Conservation (phyloP, 441 rosid species). For the Populus tomentosa region DNA sequence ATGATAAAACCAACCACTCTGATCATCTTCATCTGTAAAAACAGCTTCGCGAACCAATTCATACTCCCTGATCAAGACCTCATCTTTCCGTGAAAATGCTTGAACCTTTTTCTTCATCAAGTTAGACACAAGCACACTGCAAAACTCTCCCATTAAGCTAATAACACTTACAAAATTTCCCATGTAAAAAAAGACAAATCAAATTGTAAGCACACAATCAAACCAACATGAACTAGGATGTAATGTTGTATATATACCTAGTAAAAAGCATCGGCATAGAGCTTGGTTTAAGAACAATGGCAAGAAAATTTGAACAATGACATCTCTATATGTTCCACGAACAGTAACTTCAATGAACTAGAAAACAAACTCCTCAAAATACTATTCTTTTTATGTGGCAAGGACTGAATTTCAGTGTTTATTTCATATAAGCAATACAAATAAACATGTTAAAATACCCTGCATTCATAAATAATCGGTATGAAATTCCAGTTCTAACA, state of each 20-base stretch:
- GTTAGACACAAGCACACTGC: slow-evolving; percentile 73
- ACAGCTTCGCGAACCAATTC: slow-evolving; percentile 67
- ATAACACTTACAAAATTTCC: neutral
- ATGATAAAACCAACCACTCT: slow-evolving; percentile 99
- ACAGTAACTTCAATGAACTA: neutral
- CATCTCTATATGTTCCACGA: neutral
- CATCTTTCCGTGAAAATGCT: slow-evolving; percentile 49
- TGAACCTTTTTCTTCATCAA: slow-evolving; percentile 48
- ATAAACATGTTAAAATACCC: neutral
- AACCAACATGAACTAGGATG: neutral
- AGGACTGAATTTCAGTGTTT: neutral
- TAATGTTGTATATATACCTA: neutral
- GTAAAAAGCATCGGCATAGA: neutral
- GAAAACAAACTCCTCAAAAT: neutral
- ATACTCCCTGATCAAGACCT: slow-evolving; percentile 61
- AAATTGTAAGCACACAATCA: neutral
- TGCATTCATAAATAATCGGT: neutral
- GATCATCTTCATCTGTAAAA: slow-evolving; percentile 87
- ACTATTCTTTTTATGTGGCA: neutral
- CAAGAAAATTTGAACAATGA: neutral
- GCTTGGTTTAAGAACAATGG: neutral
- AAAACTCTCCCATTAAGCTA: slow-evolving; percentile 21
- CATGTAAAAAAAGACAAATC: neutral
- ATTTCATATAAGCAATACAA: neutral
- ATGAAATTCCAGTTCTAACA: neutral